phyloP scores from a whole-genome alignment of 2,329 filamentous ascomycete genomes.

The Colletotrichum abscissum region DNA sequence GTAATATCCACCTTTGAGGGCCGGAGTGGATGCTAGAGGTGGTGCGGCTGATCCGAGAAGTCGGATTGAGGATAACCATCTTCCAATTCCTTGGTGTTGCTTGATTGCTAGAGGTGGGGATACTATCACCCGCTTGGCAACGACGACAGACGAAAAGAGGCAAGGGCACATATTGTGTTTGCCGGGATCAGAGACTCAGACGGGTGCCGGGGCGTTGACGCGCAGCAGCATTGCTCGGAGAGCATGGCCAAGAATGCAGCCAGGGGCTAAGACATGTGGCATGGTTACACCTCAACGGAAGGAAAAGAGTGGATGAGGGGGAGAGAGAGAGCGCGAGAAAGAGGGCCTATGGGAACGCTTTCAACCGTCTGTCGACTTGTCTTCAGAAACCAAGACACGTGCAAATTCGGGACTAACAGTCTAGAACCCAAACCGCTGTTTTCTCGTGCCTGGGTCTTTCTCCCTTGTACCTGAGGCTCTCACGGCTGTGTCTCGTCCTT shows the following conservation, averaged over 20 bases:
- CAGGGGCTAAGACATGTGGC: slow-evolving; percentile 17
- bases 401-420: background rate
- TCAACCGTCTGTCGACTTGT: no score
- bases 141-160: background rate
- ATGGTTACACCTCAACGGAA: slow-evolving; percentile 18
- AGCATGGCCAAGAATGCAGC: slow-evolving; percentile 4
- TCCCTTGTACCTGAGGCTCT: background rate
- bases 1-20: background rate
- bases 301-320: background rate
- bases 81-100: background rate
- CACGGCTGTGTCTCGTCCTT: background rate
- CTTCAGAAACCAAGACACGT: no score
- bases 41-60: background rate
- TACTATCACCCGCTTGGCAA: background rate
- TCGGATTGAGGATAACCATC: background rate
- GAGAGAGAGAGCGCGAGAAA: background rate
- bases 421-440: background rate
- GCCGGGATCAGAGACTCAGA: background rate
- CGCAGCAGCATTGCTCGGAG: slow-evolving; percentile 15
- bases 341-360: background rate
- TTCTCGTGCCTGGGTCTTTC: background rate
- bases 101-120: background rate
- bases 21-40: background rate
- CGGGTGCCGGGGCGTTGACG: slow-evolving; percentile 1
- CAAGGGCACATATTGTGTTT: background rate